phyloP scores from a whole-genome alignment of 2,329 filamentous ascomycete genomes.

The Aspergillus ibericus region DNA sequence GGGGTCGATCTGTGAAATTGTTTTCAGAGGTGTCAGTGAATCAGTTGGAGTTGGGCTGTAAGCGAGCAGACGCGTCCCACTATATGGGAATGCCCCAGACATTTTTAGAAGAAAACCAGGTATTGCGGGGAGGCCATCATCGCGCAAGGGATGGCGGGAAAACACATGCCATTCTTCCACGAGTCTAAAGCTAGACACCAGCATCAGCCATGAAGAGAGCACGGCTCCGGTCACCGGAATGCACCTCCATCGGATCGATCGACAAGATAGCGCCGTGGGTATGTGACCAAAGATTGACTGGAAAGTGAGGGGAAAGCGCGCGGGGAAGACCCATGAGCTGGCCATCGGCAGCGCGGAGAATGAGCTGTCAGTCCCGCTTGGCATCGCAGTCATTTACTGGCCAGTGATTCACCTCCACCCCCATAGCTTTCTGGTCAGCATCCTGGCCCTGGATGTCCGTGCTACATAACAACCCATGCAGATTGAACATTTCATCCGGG shows the following conservation, averaged over 20 bases:
- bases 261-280: conserved; percentile 13
- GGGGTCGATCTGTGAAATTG: background rate
- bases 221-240: conserved; percentile 10
- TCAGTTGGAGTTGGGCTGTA: background rate
- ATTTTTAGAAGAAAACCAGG: conserved; percentile 6
- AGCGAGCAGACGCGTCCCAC: background rate
- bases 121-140: conserved; percentile 13
- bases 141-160: conserved; percentile 9
- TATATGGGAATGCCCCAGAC: background rate
- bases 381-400: background rate
- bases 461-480: background rate
- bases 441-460: background rate
- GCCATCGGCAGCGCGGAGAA: background rate
- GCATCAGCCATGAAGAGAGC: conserved; percentile 5
- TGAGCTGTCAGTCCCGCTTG: background rate
- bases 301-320: conserved; percentile 14
- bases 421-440: background rate
- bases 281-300: too few species aligned
- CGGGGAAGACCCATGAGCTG: conserved; percentile 6
- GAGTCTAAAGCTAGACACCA: conserved; percentile 6
- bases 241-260: conserved; percentile 2
- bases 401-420: background rate
- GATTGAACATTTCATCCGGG: background rate
- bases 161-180: conserved; percentile 18
- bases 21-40: background rate